Percentiles rank a stretch among this genome's conserved stretches.
Conservation (phyloP, 2,329 filamentous ascomycete genomes). For the Fusarium denticulatum region DNA sequence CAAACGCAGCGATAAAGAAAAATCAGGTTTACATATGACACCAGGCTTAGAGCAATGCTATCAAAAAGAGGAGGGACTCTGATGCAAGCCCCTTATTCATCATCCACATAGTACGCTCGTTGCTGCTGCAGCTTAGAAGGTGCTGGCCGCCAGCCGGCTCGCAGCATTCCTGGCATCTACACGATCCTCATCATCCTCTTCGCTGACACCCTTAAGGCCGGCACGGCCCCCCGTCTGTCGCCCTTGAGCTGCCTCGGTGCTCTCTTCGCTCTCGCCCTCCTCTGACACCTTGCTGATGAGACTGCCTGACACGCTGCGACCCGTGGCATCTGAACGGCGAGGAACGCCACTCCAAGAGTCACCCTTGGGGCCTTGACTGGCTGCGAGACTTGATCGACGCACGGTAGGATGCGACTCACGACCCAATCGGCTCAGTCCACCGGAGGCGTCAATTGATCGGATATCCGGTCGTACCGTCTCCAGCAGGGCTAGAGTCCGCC, state of each 20-base stretch:
- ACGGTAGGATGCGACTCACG: slow-evolving; percentile 83
- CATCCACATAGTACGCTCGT: slow-evolving; percentile 25
- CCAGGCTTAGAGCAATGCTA: slow-evolving; percentile 40
- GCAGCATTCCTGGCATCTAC: slow-evolving; percentile 96
- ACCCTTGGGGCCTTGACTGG: slow-evolving; percentile 95
- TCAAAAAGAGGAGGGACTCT: slow-evolving; percentile 33
- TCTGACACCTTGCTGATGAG: slow-evolving; percentile 72
- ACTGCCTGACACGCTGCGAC: slow-evolving; percentile 79
- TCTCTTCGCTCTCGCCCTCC: slow-evolving; percentile 63
- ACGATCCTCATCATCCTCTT: slow-evolving; percentile 91
- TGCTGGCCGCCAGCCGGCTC: slow-evolving; percentile 91
- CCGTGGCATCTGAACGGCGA: slow-evolving; percentile 80
- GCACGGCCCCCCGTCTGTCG: slow-evolving; percentile 54
- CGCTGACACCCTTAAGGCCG: slow-evolving; percentile 68
- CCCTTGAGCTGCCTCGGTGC: slow-evolving; percentile 50
- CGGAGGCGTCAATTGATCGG: slow-evolving; percentile 88
- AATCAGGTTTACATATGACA: slow-evolving; percentile 38
- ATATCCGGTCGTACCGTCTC: slow-evolving; percentile 94
- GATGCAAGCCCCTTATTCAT: slow-evolving; percentile 26
- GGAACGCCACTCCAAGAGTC: slow-evolving; percentile 98
- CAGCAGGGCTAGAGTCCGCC: slow-evolving; percentile 89
- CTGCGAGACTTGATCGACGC: slow-evolving; percentile 80
- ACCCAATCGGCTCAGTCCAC: slow-evolving; percentile 88
- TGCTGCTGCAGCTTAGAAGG: slow-evolving; percentile 68
- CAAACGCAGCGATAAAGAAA: slow-evolving; percentile 10